Evolutionary conservation across 2,329 filamentous ascomycete species (phyloP), one percentile per base, ranked within the genome.

Genomic region (Metarhizium robertsii): DNA sequence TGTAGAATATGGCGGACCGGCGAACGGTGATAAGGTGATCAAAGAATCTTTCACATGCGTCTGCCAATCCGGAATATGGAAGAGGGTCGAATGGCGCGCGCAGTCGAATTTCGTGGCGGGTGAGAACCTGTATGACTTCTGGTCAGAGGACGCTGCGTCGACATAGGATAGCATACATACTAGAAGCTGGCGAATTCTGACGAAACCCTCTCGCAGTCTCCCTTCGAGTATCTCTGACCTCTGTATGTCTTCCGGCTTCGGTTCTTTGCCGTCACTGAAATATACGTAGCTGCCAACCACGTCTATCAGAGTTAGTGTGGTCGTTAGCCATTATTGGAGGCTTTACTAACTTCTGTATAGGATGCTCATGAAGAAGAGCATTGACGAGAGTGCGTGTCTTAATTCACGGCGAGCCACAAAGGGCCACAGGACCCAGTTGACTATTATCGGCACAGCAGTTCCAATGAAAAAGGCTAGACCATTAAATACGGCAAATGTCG

Each of bases 391-490:
- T 0, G 78, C 79, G 56, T 76, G 78, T 25, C 80, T 70, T 14
- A 84, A 71, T 62, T 83, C 80, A 60, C 83, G 80, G 13, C 81
- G 72, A 11, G 81, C 80, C 5, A 84, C 73, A 58, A 84, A 84
- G 2, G 81, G 81, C 81, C 81, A 84, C 3, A 84, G 67, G 13
- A 80, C 61, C 80, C 79, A 84, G 59, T 83, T 84, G 14, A 83
- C 74, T 1, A 80, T 58, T 11, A 83, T 71, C 0, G 80, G 79
- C 1, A 76, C 72, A 1, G 79, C 70, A 3, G 80, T 76, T 2
- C 80, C 81, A 25, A 81, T 64, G 2, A 82, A 68, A 57, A 84
- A 77, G 0, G 76, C 73, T 2, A 76, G 59, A 0, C 79, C 80
- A 45, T 74, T 70, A 40, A 75, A 73, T 58, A 75, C 75, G 7